Base-by-base conservation (phyloP, 306 rosid genomes). In the Senna siamea region DNA sequence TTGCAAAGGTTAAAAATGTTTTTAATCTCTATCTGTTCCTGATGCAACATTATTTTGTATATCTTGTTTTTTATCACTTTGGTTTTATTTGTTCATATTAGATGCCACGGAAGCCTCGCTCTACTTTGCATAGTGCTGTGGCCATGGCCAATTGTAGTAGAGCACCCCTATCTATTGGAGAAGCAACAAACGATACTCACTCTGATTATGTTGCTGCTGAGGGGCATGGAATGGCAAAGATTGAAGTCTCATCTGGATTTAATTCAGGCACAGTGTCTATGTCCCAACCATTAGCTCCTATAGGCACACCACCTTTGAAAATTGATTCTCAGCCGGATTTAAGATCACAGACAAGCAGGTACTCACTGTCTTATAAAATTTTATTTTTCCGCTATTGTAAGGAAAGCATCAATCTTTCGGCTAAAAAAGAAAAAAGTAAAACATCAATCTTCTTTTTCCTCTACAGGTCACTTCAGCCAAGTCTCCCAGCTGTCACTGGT, bases 221-320 rank as follows among this genome's bases (percentile, higher is more conserved):
- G 54, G 88, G 86, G 69, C 78, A 69, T 51, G 84, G 78, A 72
- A 60, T 60, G 81, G 75, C 78, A 37, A 85, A 82, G 72, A 51
- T 61, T 72, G 92, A 89, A 80, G 78, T 83, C 17, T 84, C 94
- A 54, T 73, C 90, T 78, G 94, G 90, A 76, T 82, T 82, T 84
- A 90, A 80, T 77, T 68, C 93, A 65, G 76, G 79, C 76, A 19
- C 67, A 6, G 54, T 69, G 72, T 82, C 94, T 74, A 35, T 72
- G 74, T 82, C 94, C 73, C 97, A 88, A 77, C 86, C 84, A 18
- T 79, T 93, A 76, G 94, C 96, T 83, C 97, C 98, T 65, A 91
- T 94, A 74, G 96, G 98, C 62, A 89, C 96, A 13, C 93, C 97
- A 73, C 85, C 96, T 79, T 70, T 91, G 89, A 93, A 88, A 87